Conservation (phyloP, 371 early-diverging fungal species). For the Apophysomyces ossiformis region DNA sequence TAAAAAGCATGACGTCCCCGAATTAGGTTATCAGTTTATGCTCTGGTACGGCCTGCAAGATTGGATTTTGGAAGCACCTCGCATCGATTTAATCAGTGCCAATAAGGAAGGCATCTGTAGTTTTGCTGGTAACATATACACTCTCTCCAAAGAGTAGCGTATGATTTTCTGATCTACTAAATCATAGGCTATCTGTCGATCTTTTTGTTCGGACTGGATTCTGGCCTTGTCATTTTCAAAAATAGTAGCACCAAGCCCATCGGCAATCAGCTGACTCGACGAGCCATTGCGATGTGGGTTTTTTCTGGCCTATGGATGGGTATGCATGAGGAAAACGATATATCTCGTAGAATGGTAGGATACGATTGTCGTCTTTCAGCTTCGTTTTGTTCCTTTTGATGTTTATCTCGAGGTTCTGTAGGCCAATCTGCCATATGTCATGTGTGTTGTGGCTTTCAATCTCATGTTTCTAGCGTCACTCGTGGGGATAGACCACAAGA, state of each 20-base stretch:
- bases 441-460: constrained; percentile 78
- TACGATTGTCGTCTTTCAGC: not conserved
- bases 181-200: constrained; percentile 80
- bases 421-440: constrained; percentile 79
- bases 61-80: constrained; percentile 81
- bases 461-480: constrained; percentile 57
- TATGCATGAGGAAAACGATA: constrained; percentile 29
- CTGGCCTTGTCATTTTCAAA: constrained; percentile 51
- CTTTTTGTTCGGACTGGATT: constrained; percentile 73
- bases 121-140: constrained; percentile 57
- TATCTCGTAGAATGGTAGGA: constrained; percentile 75
- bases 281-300: constrained; percentile 29
- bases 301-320: constrained; percentile 39
- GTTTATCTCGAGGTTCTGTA: constrained; percentile 20
- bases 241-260: constrained; percentile 13
- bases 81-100: constrained; percentile 77
- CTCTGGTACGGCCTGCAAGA: constrained; percentile 65
- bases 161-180: not conserved
- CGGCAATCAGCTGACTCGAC: constrained; percentile 19
- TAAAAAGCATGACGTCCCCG: not conserved
- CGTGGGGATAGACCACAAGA: constrained; percentile 55
- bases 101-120: constrained; percentile 95
- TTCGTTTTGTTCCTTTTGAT: not conserved
- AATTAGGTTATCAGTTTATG: constrained; percentile 59
- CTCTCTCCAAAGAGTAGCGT: not conserved